Evolutionary conservation across 805 yeast genomes (phyloP), one percentile per base, ranked within the genome.

Genomic region (Zygosaccharomyces pseudorouxii): DNA sequence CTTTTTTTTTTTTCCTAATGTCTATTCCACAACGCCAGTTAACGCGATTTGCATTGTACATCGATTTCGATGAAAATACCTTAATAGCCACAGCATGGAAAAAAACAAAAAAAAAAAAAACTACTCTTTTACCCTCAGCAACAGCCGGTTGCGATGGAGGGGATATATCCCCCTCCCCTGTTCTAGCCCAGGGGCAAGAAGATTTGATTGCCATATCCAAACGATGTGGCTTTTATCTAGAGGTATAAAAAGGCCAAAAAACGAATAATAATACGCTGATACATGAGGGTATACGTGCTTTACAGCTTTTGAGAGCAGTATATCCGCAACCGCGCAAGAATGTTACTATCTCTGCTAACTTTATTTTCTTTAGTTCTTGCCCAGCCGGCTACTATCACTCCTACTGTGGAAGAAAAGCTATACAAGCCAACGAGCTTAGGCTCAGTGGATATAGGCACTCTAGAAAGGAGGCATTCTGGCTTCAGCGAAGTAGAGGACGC

Each of bases 341-440:
- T 14, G 33, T 25, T 41, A 14, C 16, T 19, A 8, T 41, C 44
- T 33, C 44, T 41, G 25, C 36, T 29, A 16, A 33, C 25, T 29
- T 30, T 41, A 4, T 41, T 23, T 8, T 41, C 44, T 33, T 29
- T 41, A 33, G 44, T 25, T 20, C 23, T 89, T 12, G 98, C 97
- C 99, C 99, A 93, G 73, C 97, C 89, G 35, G 99, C 97, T 69
- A 93, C 99, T 54, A 89, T 88, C 63, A 92, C 75, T 28, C 96
- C 90, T 72, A 93, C 99, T 38, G 84, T 82, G 35, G 35, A 14
- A 3, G 35, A 30, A 7, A 14, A 14, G 14, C 35, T 30, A 30
- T 14, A n/a, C 18, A 30, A 30, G 14, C 35, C 35, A 30, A 30
- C 35, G 11, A 30, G 35, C 19, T 37, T 37, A 14, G 40, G 23